A percentile compares a stretch with the other conserved stretches of the same genome.
Conservation (phyloP, 2,329 filamentous ascomycete genomes). For the Trichoderma sp. region DNA sequence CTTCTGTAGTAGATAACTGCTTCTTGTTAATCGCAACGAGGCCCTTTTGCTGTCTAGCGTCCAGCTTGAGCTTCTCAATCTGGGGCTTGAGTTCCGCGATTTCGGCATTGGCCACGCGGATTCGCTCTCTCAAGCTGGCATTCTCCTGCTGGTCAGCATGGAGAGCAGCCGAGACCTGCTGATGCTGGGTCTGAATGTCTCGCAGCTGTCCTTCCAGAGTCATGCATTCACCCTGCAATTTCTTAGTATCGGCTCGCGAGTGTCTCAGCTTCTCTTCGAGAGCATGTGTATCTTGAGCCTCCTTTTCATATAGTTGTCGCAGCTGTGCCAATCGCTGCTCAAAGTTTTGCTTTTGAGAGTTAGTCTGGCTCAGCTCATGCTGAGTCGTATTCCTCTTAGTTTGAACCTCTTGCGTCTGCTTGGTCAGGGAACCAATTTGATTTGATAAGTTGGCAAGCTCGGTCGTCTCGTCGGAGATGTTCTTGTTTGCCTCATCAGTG, state of each 20-base stretch:
- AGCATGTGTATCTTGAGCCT: slow-evolving; percentile 81
- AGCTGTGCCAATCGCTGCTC: slow-evolving; percentile 87
- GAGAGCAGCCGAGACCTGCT: slow-evolving; percentile 72
- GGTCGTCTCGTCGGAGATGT: slow-evolving; percentile 83
- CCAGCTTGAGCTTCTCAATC: slow-evolving; percentile 89
- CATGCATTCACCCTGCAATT: slow-evolving; percentile 81
- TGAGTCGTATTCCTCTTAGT: slow-evolving; percentile 78
- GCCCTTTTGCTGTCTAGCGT: slow-evolving; percentile 93
- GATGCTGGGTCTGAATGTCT: slow-evolving; percentile 82
- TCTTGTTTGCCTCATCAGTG: slow-evolving; percentile 86
- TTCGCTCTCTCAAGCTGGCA: slow-evolving; percentile 80
- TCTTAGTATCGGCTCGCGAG: slow-evolving; percentile 79
- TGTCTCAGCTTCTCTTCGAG: slow-evolving; percentile 80
- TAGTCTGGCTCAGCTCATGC: slow-evolving; percentile 79
- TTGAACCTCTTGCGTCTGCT: slow-evolving; percentile 93
- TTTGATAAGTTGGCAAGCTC: slow-evolving; percentile 96
- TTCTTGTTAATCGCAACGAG: slow-evolving; percentile 98
- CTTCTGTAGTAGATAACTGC: slow-evolving; percentile 86
- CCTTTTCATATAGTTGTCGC: slow-evolving; percentile 87
- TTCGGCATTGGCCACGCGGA: slow-evolving; percentile 79
- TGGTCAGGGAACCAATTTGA: slow-evolving; percentile 87
- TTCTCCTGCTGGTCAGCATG: slow-evolving; percentile 92
- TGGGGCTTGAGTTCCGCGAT: slow-evolving; percentile 84
- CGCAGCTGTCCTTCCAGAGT: slow-evolving; percentile 79
- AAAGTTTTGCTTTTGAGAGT: slow-evolving; percentile 88